phyloP scores from a whole-genome alignment of 805 yeast genomes.

The Candida coleopterorum region DNA sequence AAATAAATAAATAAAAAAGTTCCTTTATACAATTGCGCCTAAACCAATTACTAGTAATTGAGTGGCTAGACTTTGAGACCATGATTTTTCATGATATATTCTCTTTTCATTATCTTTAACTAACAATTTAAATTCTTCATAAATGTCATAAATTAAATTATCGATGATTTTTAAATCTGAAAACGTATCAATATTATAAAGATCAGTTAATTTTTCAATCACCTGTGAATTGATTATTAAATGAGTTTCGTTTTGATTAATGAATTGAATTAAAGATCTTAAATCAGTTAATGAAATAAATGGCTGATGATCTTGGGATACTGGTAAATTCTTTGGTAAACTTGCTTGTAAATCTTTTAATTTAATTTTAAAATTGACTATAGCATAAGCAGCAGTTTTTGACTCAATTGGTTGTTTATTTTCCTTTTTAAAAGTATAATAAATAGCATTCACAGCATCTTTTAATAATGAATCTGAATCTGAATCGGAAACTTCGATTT shows the following conservation, averaged over 20 bases:
- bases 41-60: constrained; percentile 54
- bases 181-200: constrained; percentile 30
- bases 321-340: constrained; percentile 44
- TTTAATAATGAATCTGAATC: constrained; percentile 29
- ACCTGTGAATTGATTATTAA: constrained; percentile 35
- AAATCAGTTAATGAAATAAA: constrained; percentile 57
- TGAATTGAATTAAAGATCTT: constrained; percentile 55
- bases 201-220: constrained; percentile 36
- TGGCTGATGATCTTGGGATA: constrained; percentile 47
- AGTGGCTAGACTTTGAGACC: constrained; percentile 59
- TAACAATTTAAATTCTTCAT: constrained; percentile 51
- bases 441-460: constrained; percentile 38
- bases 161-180: constrained; percentile 46
- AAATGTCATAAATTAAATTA: constrained; percentile 49
- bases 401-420: constrained; percentile 10
- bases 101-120: constrained; percentile 51
- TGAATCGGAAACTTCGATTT: constrained; percentile 6
- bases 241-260: constrained; percentile 37
- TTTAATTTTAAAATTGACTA: constrained; percentile 61
- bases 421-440: constrained; percentile 31
- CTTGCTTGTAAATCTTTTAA: constrained; percentile 59
- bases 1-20: constrained; percentile 3
- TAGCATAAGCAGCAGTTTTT: constrained; percentile 40
- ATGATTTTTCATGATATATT: constrained; percentile 42
- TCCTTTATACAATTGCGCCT: constrained; percentile 47